Conservation (phyloP, 176 grass and related monocot genomes). For the Elymus sibiricus region DNA sequence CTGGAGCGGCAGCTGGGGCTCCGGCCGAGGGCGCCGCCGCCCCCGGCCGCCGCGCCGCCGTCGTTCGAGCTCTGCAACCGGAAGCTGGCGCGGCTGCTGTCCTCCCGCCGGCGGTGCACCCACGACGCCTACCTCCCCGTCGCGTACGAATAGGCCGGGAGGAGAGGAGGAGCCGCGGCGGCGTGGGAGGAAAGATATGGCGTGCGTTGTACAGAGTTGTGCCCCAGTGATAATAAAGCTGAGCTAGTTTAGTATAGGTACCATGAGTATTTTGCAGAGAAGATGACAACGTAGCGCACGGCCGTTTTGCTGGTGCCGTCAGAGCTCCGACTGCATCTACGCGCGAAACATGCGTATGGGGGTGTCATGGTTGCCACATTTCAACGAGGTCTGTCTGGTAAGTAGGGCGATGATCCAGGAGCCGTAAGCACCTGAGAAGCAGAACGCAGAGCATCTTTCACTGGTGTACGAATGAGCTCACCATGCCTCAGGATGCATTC, state of each 20-base stretch:
- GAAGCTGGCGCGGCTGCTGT: conserved; percentile 72
- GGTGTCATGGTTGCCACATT: too few relatives aligned
- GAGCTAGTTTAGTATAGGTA: background rate
- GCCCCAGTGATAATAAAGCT: background rate
- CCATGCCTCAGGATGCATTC: too few relatives aligned
- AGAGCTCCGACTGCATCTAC: too few relatives aligned
- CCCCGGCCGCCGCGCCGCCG: background rate
- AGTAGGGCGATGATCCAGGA: too few relatives aligned
- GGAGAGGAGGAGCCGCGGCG: background rate
- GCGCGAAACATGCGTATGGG: too few relatives aligned
- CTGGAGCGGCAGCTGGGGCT: conserved; percentile 83
- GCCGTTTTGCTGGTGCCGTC: too few relatives aligned
- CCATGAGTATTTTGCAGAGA: background rate
- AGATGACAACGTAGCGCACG: too few relatives aligned
- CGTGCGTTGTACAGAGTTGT: conserved; percentile 7
- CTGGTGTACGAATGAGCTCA: too few relatives aligned
- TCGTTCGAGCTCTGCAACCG: conserved; percentile 74
- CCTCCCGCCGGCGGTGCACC: conserved; percentile 65
- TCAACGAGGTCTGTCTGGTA: too few relatives aligned
- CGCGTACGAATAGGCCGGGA: conserved; percentile 13
- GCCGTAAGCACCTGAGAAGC: too few relatives aligned
- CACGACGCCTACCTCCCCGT: conserved; percentile 57
- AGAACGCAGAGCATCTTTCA: too few relatives aligned
- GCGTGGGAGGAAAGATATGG: background rate
- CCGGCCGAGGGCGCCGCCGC: background rate